Evolutionary conservation across 2,329 filamentous ascomycete species (phyloP).

Genomic region (Talaromyces sp.): DNA sequence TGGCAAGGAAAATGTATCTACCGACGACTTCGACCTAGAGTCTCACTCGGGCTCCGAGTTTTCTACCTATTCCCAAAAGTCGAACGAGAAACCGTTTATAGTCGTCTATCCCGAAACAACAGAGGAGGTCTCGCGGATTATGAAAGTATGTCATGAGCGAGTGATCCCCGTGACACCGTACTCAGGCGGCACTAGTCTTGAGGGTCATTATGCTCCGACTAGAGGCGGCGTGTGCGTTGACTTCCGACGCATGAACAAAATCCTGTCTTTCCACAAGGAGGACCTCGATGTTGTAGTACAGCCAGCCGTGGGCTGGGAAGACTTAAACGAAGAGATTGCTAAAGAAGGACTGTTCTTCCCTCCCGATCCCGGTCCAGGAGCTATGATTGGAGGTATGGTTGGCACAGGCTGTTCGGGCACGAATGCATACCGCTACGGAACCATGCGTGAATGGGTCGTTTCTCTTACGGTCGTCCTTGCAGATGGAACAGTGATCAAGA

Average conservation of each 20-base stretch:
- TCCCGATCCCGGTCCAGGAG: slow-evolving; percentile 84
- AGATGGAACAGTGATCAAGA: slow-evolving; percentile 87
- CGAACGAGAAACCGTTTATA: slow-evolving; percentile 49
- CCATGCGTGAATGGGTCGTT: slow-evolving; percentile 92
- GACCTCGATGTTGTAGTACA: slow-evolving; percentile 75
- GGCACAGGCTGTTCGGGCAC: slow-evolving; percentile 62
- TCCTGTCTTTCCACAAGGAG: slow-evolving; percentile 71
- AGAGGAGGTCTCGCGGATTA: slow-evolving; percentile 78
- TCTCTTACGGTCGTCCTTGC: slow-evolving; percentile 83
- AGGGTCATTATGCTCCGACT: slow-evolving; percentile 84
- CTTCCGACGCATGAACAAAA: slow-evolving; percentile 79
- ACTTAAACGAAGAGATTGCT: slow-evolving; percentile 72
- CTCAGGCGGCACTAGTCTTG: slow-evolving; percentile 82
- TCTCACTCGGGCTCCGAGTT: slow-evolving; percentile 61
- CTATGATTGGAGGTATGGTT: slow-evolving; percentile 77
- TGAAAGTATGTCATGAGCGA: slow-evolving; percentile 80
- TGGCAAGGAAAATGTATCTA: slow-evolving; percentile 62
- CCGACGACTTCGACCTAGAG: slow-evolving; percentile 51
- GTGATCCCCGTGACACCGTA: slow-evolving; percentile 83
- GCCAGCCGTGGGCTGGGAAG: slow-evolving; percentile 81
- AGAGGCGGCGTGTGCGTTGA: slow-evolving; percentile 80
- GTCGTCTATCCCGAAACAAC: slow-evolving; percentile 74
- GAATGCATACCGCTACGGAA: slow-evolving; percentile 88
- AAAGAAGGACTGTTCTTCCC: slow-evolving; percentile 82
- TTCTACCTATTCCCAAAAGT: slow-evolving; percentile 52